Conservation (phyloP, 768 basidiomycete genomes). For the Hygrocybe coccinea region DNA sequence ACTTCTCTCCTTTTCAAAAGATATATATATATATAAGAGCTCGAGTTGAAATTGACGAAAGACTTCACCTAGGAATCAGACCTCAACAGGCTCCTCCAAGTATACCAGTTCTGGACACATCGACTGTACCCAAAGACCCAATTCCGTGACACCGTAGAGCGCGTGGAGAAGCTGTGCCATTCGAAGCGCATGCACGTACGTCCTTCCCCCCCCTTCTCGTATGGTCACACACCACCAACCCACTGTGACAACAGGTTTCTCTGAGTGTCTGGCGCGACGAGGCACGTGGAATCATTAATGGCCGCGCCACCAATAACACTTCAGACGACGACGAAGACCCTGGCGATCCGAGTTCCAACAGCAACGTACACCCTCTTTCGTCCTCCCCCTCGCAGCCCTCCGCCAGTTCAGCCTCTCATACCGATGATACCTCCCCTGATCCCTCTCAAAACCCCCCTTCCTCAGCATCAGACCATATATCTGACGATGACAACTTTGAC, state of each 20-base stretch:
- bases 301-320: constrained; percentile 17
- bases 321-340: constrained; percentile 13
- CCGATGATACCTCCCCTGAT: constrained; percentile 24
- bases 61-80: constrained; percentile 59
- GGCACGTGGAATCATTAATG: constrained; percentile 38
- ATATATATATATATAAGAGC: too few relatives aligned
- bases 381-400: constrained; percentile 19
- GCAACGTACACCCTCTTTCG: constrained; percentile 6
- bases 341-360: constrained; percentile 23
- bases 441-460: constrained; percentile 37
- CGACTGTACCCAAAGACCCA: constrained; percentile 84
- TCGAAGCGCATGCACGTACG: constrained; percentile 81
- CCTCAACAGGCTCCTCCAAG: constrained; percentile 69
- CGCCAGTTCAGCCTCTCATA: constrained; percentile 27
- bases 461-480: constrained; percentile 32
- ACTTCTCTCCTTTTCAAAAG: constrained; percentile 13
- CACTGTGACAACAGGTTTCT: constrained; percentile 45
- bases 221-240: constrained; percentile 5
- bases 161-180: constrained; percentile 86
- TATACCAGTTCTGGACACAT: constrained; percentile 96
- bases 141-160: constrained; percentile 79
- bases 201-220: constrained; percentile 6
- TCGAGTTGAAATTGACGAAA: neutral
- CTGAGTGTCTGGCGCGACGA: constrained; percentile 78
- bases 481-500: constrained; percentile 42